Evolutionary conservation across 805 yeast genomes (phyloP).

Genomic region (Dipodascus geniculatus): DNA sequence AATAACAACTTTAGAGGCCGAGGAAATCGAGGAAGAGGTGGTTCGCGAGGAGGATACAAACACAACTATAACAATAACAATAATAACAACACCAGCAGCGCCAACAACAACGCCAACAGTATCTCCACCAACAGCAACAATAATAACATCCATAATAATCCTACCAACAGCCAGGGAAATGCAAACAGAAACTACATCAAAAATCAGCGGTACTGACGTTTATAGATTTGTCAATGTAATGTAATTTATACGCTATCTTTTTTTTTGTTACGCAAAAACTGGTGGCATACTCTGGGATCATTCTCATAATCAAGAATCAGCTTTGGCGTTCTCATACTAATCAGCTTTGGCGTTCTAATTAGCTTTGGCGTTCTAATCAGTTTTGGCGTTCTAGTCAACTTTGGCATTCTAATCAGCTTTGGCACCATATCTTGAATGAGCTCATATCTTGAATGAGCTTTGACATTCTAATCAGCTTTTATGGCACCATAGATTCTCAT

Average conservation of each 20-base stretch:
- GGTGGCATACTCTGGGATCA: too few species aligned
- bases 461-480: conserved; percentile 37
- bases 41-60: conserved; percentile 10
- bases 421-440: conserved; percentile 4
- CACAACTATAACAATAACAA: conserved; percentile 7
- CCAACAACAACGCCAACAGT: not conserved
- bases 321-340: too few species aligned
- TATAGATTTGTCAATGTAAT: not conserved
- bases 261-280: not conserved
- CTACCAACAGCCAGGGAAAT: not conserved
- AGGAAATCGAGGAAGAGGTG: conserved; percentile 7
- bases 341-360: too few species aligned
- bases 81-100: conserved; percentile 6
- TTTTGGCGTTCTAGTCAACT: too few species aligned
- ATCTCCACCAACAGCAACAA: not conserved
- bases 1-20: conserved; percentile 9
- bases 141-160: not conserved
- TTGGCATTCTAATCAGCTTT: conserved; percentile 7
- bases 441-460: conserved; percentile 5
- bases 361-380: too few species aligned
- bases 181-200: not conserved
- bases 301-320: too few species aligned
- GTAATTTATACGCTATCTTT: not conserved
- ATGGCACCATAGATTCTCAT: conserved; percentile 47
- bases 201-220: not conserved